phyloP scores from a whole-genome alignment of 345 rosid genomes.

The Melaleuca alternifolia region DNA sequence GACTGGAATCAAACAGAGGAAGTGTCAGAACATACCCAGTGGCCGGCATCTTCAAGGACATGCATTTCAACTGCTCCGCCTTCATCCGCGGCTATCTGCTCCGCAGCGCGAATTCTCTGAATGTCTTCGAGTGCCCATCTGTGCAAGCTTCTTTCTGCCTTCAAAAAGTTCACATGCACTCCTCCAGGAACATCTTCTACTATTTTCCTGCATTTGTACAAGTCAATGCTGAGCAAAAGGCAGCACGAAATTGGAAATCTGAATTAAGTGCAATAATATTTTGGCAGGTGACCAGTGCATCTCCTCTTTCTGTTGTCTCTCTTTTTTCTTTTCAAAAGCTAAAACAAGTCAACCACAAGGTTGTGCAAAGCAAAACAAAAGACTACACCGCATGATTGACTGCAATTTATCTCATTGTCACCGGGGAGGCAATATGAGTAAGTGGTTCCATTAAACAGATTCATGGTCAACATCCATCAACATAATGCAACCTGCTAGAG shows the following conservation, averaged over 20 bases:
- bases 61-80: slow-evolving; percentile 96
- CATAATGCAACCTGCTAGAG: not conserved
- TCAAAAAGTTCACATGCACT: slow-evolving; percentile 79
- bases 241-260: not conserved
- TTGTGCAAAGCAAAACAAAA: not conserved
- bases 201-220: slow-evolving; percentile 44
- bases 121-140: slow-evolving; percentile 95
- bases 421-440: not conserved
- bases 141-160: slow-evolving; percentile 96
- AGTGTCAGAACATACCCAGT: slow-evolving; percentile 50
- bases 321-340: not conserved
- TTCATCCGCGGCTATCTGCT: slow-evolving; percentile 73
- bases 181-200: slow-evolving; percentile 85
- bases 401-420: not conserved
- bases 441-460: not conserved
- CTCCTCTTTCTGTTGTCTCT: not conserved
- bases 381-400: not conserved
- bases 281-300: not conserved
- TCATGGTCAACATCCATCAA: not conserved
- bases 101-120: slow-evolving; percentile 87
- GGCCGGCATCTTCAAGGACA: slow-evolving; percentile 95
- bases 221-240: not conserved
- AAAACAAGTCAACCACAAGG: not conserved
- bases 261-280: not conserved
- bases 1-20: not conserved